Conservation (phyloP, 2,329 filamentous ascomycete species). For the Paecilomyces fulvus region DNA sequence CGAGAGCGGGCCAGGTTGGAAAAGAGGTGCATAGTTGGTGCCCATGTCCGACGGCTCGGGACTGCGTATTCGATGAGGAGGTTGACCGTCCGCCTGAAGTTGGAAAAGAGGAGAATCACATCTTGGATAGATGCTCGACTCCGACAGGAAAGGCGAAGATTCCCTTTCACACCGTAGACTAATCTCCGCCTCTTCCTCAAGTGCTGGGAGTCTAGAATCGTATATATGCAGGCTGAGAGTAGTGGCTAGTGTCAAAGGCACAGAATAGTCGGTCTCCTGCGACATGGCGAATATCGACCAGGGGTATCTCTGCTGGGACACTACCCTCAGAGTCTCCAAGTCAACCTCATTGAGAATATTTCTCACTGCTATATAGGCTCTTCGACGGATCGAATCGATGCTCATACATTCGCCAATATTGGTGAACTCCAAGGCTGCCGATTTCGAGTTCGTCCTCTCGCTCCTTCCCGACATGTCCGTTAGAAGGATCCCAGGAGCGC, state of each 20-base stretch:
- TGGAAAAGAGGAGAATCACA: slow-evolving; percentile 24
- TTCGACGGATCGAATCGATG: slow-evolving; percentile 58
- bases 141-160: slow-evolving; percentile 14
- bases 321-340: slow-evolving; percentile 59
- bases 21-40: slow-evolving; percentile 58
- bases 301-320: slow-evolving; percentile 64
- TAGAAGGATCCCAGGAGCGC: slow-evolving; percentile 59
- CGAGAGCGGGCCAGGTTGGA: slow-evolving; percentile 72
- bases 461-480: slow-evolving; percentile 59
- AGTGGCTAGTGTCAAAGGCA: slow-evolving; percentile 77
- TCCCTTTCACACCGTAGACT: slow-evolving; percentile 25
- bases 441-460: slow-evolving; percentile 17
- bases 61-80: slow-evolving; percentile 30
- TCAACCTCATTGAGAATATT: slow-evolving; percentile 75
- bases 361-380: slow-evolving; percentile 73
- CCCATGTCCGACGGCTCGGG: slow-evolving; percentile 25
- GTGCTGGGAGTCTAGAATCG: slow-evolving; percentile 52
- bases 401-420: slow-evolving; percentile 72
- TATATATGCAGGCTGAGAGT: slow-evolving; percentile 73
- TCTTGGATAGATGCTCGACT: slow-evolving; percentile 22
- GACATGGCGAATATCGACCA: slow-evolving; percentile 80
- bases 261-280: slow-evolving; percentile 50
- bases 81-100: slow-evolving; percentile 23
- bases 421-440: slow-evolving; percentile 24
- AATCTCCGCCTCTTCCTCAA: slow-evolving; percentile 27